Conservation (phyloP, 257 asterid genomes). For the Solanum bulbocastanum region DNA sequence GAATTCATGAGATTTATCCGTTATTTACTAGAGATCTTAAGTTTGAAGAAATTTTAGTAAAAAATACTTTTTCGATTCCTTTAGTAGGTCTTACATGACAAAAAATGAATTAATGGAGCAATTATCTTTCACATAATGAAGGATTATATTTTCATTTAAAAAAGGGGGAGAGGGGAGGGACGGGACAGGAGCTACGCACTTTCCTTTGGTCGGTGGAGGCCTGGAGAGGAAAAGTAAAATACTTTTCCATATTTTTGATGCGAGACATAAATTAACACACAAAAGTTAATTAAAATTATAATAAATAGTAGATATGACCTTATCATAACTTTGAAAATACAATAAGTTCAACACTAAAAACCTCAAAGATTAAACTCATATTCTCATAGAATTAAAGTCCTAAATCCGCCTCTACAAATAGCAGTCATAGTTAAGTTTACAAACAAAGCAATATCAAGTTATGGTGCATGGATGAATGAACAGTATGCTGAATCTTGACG, state of each 20-base stretch:
- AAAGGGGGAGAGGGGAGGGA: neutral
- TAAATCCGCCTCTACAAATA: too few species aligned
- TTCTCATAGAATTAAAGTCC: too few species aligned
- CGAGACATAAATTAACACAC: too few species aligned
- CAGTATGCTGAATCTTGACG: conserved; percentile 1
- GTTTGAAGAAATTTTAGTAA: neutral
- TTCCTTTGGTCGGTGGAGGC: neutral
- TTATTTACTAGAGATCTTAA: neutral
- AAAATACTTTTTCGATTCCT: neutral
- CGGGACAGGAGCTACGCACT: neutral
- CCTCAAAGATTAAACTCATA: too few species aligned
- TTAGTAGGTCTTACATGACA: neutral
- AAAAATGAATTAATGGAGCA: neutral
- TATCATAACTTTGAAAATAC: too few species aligned
- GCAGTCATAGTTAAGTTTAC: neutral
- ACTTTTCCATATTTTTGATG: too few species aligned
- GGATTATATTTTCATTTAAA: neutral
- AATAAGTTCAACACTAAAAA: too few species aligned
- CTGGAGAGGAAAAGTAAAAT: neutral
- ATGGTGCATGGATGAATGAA: neutral
- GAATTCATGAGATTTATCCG: neutral
- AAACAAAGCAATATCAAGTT: neutral
- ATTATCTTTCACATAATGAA: neutral
- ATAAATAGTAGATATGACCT: too few species aligned
- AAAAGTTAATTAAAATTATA: too few species aligned